These are phyloP conservation scores for Haplosporangium gracile DNA, from an alignment of 192 early-diverging fungal genomes.

Conservation along the genomic window DNA sequence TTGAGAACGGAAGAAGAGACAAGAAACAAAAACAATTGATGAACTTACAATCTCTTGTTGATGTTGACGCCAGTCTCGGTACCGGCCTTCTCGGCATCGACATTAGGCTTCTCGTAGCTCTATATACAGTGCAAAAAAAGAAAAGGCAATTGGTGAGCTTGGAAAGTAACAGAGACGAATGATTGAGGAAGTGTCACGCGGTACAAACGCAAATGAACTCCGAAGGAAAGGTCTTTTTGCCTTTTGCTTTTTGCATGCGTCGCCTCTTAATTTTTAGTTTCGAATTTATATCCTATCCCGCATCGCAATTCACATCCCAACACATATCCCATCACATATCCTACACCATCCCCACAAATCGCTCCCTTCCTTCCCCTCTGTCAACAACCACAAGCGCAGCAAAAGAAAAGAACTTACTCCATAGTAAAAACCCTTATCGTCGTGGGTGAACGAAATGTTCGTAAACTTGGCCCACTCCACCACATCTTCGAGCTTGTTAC, in stretches of 20 bases:
- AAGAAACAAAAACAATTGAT: neutral
- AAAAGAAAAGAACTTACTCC: constrained; percentile 16
- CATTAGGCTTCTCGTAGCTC: constrained; percentile 48
- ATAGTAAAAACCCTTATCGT: constrained; percentile 83
- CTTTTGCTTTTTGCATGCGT: neutral
- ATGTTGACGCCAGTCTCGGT: constrained; percentile 38
- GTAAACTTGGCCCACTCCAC: constrained; percentile 73
- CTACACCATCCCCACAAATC: neutral
- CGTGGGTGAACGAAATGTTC: constrained; percentile 67
- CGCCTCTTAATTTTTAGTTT: neutral
- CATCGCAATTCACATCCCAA: neutral
- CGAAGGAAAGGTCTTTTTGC: neutral
- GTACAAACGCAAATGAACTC: neutral
- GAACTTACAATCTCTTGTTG: constrained; percentile 37
- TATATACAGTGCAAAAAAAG: constrained; percentile 1
- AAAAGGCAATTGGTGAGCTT: neutral
- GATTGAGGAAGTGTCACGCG: neutral
- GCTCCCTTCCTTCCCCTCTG: neutral
- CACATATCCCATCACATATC: no score
- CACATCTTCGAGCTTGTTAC: constrained; percentile 55
- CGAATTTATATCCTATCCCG: neutral
- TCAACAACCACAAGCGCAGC: neutral
- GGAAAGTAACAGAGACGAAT: neutral
- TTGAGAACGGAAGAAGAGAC: neutral
- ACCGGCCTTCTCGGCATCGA: constrained; percentile 27